Evolutionary conservation across 768 basidiomycete species (phyloP).

Genomic region (Galerina marginata): DNA sequence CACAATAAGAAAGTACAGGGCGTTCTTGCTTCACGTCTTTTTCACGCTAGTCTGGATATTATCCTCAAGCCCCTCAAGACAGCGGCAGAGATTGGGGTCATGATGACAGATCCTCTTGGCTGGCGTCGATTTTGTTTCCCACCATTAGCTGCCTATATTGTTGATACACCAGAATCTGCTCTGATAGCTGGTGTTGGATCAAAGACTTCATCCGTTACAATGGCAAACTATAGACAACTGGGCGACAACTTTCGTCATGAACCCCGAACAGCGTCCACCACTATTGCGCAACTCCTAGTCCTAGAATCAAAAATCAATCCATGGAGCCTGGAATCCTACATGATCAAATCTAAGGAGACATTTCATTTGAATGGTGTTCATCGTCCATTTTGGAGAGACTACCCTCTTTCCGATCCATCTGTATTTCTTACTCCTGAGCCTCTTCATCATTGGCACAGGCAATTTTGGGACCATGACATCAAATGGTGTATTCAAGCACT

Average conservation of each 20-base stretch:
- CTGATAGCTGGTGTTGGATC: conserved; percentile 32
- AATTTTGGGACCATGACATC: conserved; percentile 43
- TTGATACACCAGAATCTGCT: conserved; percentile 37
- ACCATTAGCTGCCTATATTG: conserved; percentile 35
- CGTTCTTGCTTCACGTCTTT: conserved; percentile 31
- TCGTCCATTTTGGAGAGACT: conserved; percentile 44
- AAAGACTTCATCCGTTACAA: conserved; percentile 36
- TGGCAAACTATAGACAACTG: conserved; percentile 34
- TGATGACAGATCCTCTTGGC: conserved; percentile 35
- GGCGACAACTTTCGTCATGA: conserved; percentile 33
- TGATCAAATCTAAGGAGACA: conserved; percentile 22
- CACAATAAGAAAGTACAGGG: conserved; percentile 25
- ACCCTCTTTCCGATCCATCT: conserved; percentile 36
- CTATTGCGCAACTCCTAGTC: conserved; percentile 19
- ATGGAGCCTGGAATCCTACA: conserved; percentile 30
- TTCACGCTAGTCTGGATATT: conserved; percentile 35
- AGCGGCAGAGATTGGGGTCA: conserved; percentile 29
- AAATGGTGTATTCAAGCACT: conserved; percentile 43
- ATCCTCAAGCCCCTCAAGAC: conserved; percentile 33
- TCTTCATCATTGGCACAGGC: conserved; percentile 43
- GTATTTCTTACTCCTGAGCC: conserved; percentile 40
- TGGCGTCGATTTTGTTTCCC: conserved; percentile 29
- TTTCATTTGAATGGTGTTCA: conserved; percentile 36
- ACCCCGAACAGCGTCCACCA: conserved; percentile 25
- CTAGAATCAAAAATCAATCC: conserved; percentile 21